A percentile compares a stretch with the other conserved stretches of the same genome.
These are phyloP conservation scores for Globisporangium paddicum DNA, from an alignment of 352 stramenopile genomes.

Conservation along the genomic window DNA sequence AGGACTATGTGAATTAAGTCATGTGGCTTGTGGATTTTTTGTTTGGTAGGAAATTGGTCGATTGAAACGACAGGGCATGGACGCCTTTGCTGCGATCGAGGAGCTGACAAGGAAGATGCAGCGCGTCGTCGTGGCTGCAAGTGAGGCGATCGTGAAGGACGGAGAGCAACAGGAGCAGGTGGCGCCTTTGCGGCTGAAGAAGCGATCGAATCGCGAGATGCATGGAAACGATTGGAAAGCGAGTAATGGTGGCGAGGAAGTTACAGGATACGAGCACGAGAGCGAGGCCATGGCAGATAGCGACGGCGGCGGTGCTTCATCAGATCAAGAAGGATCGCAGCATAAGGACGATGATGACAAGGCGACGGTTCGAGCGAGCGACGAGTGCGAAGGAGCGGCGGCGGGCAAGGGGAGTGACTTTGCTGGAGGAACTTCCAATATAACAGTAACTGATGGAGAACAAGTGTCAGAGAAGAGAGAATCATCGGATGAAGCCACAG, in stretches of 20 bases:
- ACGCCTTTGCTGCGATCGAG: slow-evolving; percentile 83
- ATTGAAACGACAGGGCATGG: slow-evolving; percentile 68
- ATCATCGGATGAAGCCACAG: background rate
- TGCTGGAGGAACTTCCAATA: background rate
- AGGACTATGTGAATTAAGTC: background rate
- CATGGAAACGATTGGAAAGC: background rate
- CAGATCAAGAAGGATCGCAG: background rate
- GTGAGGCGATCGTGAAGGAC: slow-evolving; percentile 6
- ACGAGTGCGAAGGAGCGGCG: slow-evolving; percentile 1
- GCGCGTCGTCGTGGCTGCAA: slow-evolving; percentile 15
- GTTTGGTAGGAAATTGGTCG: slow-evolving; percentile 66
- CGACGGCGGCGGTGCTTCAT: background rate
- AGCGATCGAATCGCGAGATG: slow-evolving; percentile 8
- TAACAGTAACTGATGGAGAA: background rate
- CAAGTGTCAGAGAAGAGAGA: background rate
- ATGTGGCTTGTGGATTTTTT: too few relatives aligned
- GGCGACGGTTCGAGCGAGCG: slow-evolving; percentile 1
- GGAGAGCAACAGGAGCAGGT: slow-evolving; percentile 3
- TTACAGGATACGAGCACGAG: background rate
- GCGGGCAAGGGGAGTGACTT: background rate
- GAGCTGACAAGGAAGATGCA: slow-evolving; percentile 83
- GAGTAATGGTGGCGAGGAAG: too few relatives aligned
- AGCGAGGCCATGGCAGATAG: background rate
- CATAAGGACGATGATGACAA: background rate
- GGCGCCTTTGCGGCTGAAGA: slow-evolving; percentile 3